Conservation (phyloP, 208 protist species). For the Herpetomonas samuelpessoai region DNA sequence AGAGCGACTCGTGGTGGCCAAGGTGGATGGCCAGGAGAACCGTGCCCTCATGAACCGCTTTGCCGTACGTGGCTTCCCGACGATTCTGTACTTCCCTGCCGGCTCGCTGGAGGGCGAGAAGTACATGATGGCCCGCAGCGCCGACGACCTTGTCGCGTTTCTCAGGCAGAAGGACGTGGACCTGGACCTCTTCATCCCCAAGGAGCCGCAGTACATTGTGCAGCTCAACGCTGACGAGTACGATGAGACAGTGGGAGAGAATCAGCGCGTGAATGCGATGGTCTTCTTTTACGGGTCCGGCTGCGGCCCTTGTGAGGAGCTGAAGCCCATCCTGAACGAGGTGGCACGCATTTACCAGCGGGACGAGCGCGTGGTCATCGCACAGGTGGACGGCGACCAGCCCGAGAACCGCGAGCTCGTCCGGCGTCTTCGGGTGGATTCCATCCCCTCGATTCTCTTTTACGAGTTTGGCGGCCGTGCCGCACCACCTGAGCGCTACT, state of each 20-base stretch:
- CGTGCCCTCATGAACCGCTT: conserved; percentile 35
- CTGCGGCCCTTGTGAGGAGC: conserved; percentile 89
- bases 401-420: conserved; percentile 19
- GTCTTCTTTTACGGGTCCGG: conserved; percentile 80
- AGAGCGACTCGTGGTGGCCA: conserved; percentile 53
- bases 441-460: conserved; percentile 62
- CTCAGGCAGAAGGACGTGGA: conserved; percentile 23
- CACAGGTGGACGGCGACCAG: conserved; percentile 51
- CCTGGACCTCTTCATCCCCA: conserved; percentile 22
- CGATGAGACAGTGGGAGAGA: conserved; percentile 24
- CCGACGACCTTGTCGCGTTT: conserved; percentile 35
- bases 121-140: conserved; percentile 35
- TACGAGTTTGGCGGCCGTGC: conserved; percentile 51
- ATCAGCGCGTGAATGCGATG: conserved; percentile 46
- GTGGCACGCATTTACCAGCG: conserved; percentile 43
- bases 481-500: conserved; percentile 36
- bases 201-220: conserved; percentile 20
- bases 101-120: conserved; percentile 28
- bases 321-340: conserved; percentile 55
- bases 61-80: conserved; percentile 55
- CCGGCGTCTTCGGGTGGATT: conserved; percentile 28
- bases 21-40: conserved; percentile 56
- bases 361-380: conserved; percentile 78
- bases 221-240: conserved; percentile 43
- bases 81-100: conserved; percentile 72